These are phyloP conservation scores for Papiliotrema laurentii DNA, from an alignment of 1,284 basidiomycete species.

Conservation along the genomic window DNA sequence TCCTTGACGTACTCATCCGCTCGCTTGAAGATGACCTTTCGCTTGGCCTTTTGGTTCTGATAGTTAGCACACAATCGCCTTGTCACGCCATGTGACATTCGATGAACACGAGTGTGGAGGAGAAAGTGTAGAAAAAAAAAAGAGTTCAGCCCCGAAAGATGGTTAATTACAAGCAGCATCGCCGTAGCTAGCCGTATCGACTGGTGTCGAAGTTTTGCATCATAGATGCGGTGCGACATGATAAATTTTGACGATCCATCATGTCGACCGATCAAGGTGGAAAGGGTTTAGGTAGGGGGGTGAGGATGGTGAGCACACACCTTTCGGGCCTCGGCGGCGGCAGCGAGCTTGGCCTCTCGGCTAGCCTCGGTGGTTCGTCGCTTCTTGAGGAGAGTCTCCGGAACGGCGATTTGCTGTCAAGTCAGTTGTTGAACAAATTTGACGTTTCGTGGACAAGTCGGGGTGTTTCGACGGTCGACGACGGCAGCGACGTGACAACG, in stretches of 20 bases:
- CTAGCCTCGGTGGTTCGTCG: slow-evolving; percentile 97
- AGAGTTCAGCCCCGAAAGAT: slow-evolving; percentile 92
- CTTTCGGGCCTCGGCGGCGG: slow-evolving; percentile 85
- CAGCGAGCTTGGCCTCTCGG: slow-evolving; percentile 87
- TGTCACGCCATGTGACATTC: neutral
- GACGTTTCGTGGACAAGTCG: neutral
- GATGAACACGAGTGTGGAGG: neutral
- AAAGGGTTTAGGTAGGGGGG: neutral
- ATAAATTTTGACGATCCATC: neutral
- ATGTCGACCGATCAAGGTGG: neutral
- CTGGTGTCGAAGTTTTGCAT: slow-evolving; percentile 66
- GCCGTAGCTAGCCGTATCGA: slow-evolving; percentile 50
- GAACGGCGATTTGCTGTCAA: slow-evolving; percentile 66
- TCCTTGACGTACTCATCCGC: slow-evolving; percentile 98
- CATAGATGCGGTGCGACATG: slow-evolving; percentile 49
- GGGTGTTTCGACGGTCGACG: neutral
- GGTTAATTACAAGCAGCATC: slow-evolving; percentile 79
- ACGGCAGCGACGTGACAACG: neutral
- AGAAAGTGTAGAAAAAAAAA: slow-evolving; percentile 9
- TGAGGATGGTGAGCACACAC: slow-evolving; percentile 54
- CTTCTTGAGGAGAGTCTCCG: slow-evolving; percentile 99
- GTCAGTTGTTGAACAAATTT: neutral
- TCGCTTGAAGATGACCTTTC: slow-evolving; percentile 98
- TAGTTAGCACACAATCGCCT: slow-evolving; percentile 18
- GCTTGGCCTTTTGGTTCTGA: slow-evolving; percentile 82